Percentiles rank a stretch among this genome's conserved stretches.
Conservation (phyloP, 2,329 filamentous ascomycete genomes). For the Fusarium musae region DNA sequence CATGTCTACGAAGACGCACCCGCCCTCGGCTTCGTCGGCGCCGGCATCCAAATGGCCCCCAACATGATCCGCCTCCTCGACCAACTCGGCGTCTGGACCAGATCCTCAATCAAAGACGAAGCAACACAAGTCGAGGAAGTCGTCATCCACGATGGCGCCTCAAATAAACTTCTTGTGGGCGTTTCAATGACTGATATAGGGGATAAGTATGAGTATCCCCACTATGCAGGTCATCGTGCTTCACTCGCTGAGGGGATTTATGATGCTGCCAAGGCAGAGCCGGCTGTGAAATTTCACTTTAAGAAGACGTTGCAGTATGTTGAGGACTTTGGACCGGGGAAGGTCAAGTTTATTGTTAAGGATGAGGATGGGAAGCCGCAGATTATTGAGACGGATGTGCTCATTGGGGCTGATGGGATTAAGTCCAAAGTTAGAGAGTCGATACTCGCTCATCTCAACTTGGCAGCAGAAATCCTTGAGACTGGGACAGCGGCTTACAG, state of each 20-base stretch:
- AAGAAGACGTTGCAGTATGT: conserved; percentile 8
- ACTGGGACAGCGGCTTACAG: conserved; percentile 11
- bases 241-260: conserved; percentile 8
- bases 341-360: conserved; percentile 1
- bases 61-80: conserved; percentile 26
- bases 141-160: not conserved
- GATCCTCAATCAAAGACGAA: conserved; percentile 4
- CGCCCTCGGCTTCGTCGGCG: conserved; percentile 25
- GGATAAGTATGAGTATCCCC: conserved; percentile 16
- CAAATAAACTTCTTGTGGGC: not conserved
- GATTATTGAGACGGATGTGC: conserved; percentile 11
- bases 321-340: not conserved
- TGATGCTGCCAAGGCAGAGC: conserved; percentile 11
- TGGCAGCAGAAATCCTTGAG: not conserved
- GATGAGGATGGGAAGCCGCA: not conserved
- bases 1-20: conserved; percentile 25
- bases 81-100: conserved; percentile 17
- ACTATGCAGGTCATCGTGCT: conserved; percentile 21
- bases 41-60: conserved; percentile 28
- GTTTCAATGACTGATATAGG: conserved; percentile 11
- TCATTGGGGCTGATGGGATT: conserved; percentile 26
- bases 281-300: conserved; percentile 23
- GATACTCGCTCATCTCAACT: conserved; percentile 1
- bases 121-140: conserved; percentile 9
- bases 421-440: conserved; percentile 25